Evolutionary conservation across 768 basidiomycete genomes (phyloP).

Genomic region (Leucocoprinus leucothites): DNA sequence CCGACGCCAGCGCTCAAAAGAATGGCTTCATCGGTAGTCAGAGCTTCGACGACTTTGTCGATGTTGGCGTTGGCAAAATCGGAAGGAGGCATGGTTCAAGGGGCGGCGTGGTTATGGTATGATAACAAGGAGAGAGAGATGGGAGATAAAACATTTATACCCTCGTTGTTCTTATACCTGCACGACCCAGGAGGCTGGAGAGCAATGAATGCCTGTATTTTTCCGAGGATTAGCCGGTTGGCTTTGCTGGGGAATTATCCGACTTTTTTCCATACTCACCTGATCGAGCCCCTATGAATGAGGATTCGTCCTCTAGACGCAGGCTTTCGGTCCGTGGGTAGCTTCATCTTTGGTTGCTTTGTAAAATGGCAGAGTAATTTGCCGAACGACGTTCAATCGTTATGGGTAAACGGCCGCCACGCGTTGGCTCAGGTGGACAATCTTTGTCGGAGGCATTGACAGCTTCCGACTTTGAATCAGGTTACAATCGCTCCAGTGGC

Average conservation of each 20-base stretch:
- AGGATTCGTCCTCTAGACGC: not conserved
- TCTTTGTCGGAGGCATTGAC: not conserved
- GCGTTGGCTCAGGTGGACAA: not conserved
- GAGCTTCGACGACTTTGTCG: slow-evolving; percentile 55
- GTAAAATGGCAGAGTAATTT: not conserved
- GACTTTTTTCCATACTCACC: slow-evolving; percentile 1
- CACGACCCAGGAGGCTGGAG: not conserved
- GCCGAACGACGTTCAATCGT: not conserved
- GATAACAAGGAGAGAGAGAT: not conserved
- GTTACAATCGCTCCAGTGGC: too few relatives aligned
- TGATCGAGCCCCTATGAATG: not conserved
- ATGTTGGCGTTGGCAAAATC: slow-evolving; percentile 67
- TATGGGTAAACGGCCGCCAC: not conserved
- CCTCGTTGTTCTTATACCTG: not conserved
- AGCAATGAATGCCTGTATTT: not conserved
- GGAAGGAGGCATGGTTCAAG: slow-evolving; percentile 53
- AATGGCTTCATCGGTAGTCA: slow-evolving; percentile 76
- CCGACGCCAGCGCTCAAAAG: slow-evolving; percentile 69
- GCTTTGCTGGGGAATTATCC: not conserved
- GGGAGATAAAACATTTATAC: not conserved
- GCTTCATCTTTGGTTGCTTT: not conserved
- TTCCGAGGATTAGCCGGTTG: slow-evolving; percentile 5
- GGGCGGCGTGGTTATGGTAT: not conserved
- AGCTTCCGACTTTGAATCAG: not conserved
- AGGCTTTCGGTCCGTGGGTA: not conserved